Percentiles rank a stretch among this genome's conserved stretches.
phyloP scores from a whole-genome alignment of 2,329 filamentous ascomycete species.

The Nakataea oryzae region DNA sequence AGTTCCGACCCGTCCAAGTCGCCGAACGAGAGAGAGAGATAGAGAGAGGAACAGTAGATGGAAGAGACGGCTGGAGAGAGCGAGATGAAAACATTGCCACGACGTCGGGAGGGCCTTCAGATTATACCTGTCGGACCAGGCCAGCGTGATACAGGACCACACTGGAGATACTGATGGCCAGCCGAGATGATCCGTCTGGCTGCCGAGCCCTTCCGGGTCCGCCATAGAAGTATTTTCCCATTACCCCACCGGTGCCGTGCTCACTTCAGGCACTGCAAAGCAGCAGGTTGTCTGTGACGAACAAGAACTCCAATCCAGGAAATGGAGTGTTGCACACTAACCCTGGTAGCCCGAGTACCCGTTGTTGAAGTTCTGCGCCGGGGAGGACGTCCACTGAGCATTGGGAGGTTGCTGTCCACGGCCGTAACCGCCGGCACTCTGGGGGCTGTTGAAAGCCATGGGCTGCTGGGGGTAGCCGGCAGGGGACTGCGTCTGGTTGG shows the following conservation, averaged over 20 bases:
- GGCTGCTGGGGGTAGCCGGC: constrained; percentile 56
- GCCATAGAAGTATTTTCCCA: neutral
- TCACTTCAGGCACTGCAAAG: neutral
- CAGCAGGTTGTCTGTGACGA: neutral
- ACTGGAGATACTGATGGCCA: neutral
- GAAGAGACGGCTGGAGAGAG: neutral
- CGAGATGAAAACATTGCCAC: neutral
- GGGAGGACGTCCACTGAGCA: constrained; percentile 40
- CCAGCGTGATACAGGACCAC: neutral
- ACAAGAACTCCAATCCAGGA: neutral
- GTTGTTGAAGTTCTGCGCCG: constrained; percentile 43
- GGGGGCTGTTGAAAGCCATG: constrained; percentile 60
- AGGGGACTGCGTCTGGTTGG: constrained; percentile 48
- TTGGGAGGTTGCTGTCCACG: constrained; percentile 57
- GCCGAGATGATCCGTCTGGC: too few species aligned
- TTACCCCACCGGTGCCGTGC: neutral
- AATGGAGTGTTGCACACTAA: constrained; percentile 19
- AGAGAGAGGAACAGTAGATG: neutral
- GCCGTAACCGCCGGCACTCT: constrained; percentile 76
- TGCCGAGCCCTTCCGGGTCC: neutral
- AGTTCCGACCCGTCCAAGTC: neutral
- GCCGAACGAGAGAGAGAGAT: neutral
- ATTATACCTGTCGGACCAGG: neutral
- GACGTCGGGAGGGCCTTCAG: neutral
- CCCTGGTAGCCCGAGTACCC: constrained; percentile 56